phyloP scores from a whole-genome alignment of 2,329 filamentous ascomycete species.

The Biscogniauxia marginata region DNA sequence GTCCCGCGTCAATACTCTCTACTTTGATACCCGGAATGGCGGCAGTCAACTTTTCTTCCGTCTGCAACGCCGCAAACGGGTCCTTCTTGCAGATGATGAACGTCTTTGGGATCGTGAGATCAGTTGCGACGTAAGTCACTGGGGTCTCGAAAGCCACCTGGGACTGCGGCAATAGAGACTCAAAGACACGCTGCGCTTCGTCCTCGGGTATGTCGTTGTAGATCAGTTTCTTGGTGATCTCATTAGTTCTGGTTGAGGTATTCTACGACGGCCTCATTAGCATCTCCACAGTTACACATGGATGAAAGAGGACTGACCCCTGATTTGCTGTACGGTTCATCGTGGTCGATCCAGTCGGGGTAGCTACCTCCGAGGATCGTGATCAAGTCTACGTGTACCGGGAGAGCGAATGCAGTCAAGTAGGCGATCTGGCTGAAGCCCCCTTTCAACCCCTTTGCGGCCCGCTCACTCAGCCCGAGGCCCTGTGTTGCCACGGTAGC shows the following conservation, averaged over 20 bases:
- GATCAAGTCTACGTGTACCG: constrained; percentile 3
- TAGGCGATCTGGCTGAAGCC: constrained; percentile 31
- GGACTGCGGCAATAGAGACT: neutral
- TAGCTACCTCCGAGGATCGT: neutral
- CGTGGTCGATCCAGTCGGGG: neutral
- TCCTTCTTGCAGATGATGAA: neutral
- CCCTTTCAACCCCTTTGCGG: constrained; percentile 23
- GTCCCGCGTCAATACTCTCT: neutral
- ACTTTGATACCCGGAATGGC: neutral
- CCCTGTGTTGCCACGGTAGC: constrained; percentile 15
- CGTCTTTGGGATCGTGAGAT: neutral
- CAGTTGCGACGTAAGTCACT: neutral
- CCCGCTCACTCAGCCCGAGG: constrained; percentile 26
- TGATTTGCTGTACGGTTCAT: neutral
- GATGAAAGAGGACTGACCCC: neutral
- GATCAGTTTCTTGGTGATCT: neutral
- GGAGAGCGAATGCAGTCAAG: constrained; percentile 27
- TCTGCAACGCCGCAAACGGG: neutral
- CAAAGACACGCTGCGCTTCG: neutral
- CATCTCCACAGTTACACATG: neutral
- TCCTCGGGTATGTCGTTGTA: neutral
- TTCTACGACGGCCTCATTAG: neutral
- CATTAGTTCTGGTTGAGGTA: neutral
- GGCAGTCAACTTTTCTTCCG: neutral
- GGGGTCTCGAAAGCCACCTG: neutral